Conservation (phyloP, 768 basidiomycete genomes). For the Hemileccinum rubropunctum region DNA sequence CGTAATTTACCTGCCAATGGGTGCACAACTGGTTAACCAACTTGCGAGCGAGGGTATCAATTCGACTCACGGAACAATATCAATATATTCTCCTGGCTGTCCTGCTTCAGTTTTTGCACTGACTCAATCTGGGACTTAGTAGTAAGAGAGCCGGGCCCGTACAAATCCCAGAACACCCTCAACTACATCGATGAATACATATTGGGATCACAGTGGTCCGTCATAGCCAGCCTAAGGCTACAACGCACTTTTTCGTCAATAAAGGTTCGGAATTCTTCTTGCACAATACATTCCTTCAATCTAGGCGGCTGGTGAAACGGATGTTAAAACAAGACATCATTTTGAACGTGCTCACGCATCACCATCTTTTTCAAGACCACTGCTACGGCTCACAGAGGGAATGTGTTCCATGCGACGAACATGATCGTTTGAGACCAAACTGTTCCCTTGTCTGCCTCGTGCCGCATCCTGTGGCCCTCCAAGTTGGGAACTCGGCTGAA, state of each 20-base stretch:
- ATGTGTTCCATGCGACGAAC: constrained; percentile 56
- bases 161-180: constrained; percentile 42
- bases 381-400: constrained; percentile 73
- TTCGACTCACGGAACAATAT: constrained; percentile 65
- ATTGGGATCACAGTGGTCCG: not conserved
- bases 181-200: constrained; percentile 37
- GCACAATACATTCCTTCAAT: constrained; percentile 54
- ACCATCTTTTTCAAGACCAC: constrained; percentile 71
- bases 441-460: constrained; percentile 1
- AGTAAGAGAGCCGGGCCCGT: constrained; percentile 26
- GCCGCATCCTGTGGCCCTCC: not conserved
- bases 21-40: not conserved
- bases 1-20: constrained; percentile 61
- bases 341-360: constrained; percentile 62
- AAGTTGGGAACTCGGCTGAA: not conserved
- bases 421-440: constrained; percentile 3
- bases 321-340: not conserved
- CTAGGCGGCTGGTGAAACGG: constrained; percentile 37
- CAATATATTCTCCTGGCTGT: constrained; percentile 64
- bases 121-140: constrained; percentile 8
- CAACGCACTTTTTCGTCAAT: constrained; percentile 59
- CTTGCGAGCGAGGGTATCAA: not conserved
- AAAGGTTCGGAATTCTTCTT: constrained; percentile 66
- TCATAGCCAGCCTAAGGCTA: not conserved
- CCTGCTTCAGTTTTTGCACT: constrained; percentile 37